phyloP scores from a whole-genome alignment of 2,329 filamentous ascomycete species.

The Colletotrichum cordylinicola region DNA sequence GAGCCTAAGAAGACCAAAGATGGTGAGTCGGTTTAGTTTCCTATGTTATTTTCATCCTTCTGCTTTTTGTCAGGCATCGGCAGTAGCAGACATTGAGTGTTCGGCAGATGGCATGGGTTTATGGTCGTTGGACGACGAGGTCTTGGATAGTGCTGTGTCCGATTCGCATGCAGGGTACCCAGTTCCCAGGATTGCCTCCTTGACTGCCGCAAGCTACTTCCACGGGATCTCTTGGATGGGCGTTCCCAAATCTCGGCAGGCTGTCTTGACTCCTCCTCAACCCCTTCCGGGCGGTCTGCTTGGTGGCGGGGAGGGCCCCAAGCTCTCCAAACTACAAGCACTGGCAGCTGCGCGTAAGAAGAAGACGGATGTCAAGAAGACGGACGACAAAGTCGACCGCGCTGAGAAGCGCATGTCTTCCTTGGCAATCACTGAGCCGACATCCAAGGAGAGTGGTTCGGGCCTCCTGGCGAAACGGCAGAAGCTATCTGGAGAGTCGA shows the following conservation, averaged over 20 bases:
- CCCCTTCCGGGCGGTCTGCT: constrained; percentile 70
- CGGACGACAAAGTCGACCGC: constrained; percentile 29
- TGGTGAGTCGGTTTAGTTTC: constrained; percentile 40
- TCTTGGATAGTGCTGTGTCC: not conserved
- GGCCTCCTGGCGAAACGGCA: constrained; percentile 26
- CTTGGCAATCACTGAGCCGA: constrained; percentile 24
- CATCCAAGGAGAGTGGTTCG: constrained; percentile 22
- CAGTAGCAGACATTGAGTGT: constrained; percentile 24
- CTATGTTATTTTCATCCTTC: not conserved
- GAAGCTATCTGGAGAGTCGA: constrained; percentile 25
- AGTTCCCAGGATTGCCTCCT: constrained; percentile 23
- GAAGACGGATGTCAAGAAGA: constrained; percentile 67
- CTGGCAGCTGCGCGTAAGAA: constrained; percentile 86
- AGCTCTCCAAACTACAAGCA: constrained; percentile 89
- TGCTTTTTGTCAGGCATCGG: constrained; percentile 6
- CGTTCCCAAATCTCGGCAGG: constrained; percentile 69
- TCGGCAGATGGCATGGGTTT: constrained; percentile 22
- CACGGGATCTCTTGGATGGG: constrained; percentile 85
- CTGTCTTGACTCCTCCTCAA: constrained; percentile 65
- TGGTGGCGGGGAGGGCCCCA: constrained; percentile 74
- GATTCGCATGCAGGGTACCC: constrained; percentile 13
- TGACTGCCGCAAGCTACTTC: constrained; percentile 67
- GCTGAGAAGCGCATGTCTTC: constrained; percentile 35
- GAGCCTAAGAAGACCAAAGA: constrained; percentile 46
- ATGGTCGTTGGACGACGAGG: not conserved